phyloP scores from a whole-genome alignment of 768 basidiomycete genomes.

The Amanita inopinata region DNA sequence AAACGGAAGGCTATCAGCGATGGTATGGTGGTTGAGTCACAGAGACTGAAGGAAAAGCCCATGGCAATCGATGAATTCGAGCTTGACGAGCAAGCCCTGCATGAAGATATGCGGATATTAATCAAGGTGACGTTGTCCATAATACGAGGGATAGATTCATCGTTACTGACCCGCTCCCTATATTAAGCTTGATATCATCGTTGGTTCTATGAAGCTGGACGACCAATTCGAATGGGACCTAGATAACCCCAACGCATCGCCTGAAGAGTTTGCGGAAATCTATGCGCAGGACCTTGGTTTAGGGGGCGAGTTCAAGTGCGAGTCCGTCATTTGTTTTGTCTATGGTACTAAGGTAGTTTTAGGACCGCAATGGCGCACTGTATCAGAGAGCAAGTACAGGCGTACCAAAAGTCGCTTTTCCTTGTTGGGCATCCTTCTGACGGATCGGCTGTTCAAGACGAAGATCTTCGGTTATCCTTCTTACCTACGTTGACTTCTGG shows the following conservation, averaged over 20 bases:
- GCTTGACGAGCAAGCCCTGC: conserved; percentile 51
- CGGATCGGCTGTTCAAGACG: conserved; percentile 71
- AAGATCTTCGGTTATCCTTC: conserved; percentile 86
- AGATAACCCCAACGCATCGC: conserved; percentile 66
- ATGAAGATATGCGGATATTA: conserved; percentile 85
- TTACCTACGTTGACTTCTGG: conserved; percentile 69
- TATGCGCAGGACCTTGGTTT: conserved; percentile 85
- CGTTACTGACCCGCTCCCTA: conserved; percentile 9
- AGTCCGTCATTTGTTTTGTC: conserved; percentile 7
- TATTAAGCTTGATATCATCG: conserved; percentile 83
- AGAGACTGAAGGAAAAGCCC: conserved; percentile 32
- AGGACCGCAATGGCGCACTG: conserved; percentile 94
- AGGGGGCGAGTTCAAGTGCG: conserved; percentile 86
- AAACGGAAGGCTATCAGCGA: conserved; percentile 20
- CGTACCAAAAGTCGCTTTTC: conserved; percentile 87
- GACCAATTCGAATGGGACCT: conserved; percentile 99
- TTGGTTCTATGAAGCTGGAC: conserved; percentile 85
- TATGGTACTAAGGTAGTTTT: conserved; percentile 6
- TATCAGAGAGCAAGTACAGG: conserved; percentile 90
- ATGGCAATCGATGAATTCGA: conserved; percentile 53
- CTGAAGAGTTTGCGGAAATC: conserved; percentile 87
- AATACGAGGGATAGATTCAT: conserved; percentile 1
- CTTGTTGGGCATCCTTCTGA: conserved; percentile 82
- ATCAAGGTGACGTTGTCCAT: conserved; percentile 63
- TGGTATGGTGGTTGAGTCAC: too few species aligned